These are phyloP conservation scores for Hypoxylon sp. DNA, from an alignment of 2,329 filamentous ascomycete species.

Conservation along the genomic window DNA sequence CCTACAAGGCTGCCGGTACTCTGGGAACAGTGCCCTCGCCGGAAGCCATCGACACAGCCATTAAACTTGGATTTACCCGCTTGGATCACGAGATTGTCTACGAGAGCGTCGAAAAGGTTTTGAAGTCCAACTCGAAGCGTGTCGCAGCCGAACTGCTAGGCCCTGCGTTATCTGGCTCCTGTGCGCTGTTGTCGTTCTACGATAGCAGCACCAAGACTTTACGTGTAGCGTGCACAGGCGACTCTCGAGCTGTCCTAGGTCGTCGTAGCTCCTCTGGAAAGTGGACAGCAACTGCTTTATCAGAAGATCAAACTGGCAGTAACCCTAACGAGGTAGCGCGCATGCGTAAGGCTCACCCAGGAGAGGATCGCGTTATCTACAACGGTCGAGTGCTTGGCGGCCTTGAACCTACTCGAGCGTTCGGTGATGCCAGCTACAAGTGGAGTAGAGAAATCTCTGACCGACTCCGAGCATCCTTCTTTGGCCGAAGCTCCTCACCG, in stretches of 20 bases:
- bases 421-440: slow-evolving; percentile 97
- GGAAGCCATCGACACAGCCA: slow-evolving; percentile 87
- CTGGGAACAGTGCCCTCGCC: slow-evolving; percentile 74
- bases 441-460: slow-evolving; percentile 90
- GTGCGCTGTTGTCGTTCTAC: slow-evolving; percentile 95
- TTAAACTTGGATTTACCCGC: slow-evolving; percentile 90
- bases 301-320: slow-evolving; percentile 92
- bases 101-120: slow-evolving; percentile 90
- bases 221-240: slow-evolving; percentile 94
- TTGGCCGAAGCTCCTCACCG: slow-evolving; percentile 82
- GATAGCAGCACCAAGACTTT: slow-evolving; percentile 88
- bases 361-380: slow-evolving; percentile 86
- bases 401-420: slow-evolving; percentile 91
- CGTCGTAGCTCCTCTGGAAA: slow-evolving; percentile 83
- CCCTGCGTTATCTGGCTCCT: slow-evolving; percentile 95
- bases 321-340: slow-evolving; percentile 87
- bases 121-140: slow-evolving; percentile 89
- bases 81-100: slow-evolving; percentile 96
- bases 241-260: slow-evolving; percentile 94
- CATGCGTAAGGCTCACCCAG: slow-evolving; percentile 87
- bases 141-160: slow-evolving; percentile 91
- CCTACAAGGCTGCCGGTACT: slow-evolving; percentile 82
- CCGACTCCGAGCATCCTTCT: slow-evolving; percentile 86
- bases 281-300: slow-evolving; percentile 91
- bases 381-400: slow-evolving; percentile 93